Base-by-base conservation (phyloP, 1,284 basidiomycete species). In the Sporisorium graminicola region DNA sequence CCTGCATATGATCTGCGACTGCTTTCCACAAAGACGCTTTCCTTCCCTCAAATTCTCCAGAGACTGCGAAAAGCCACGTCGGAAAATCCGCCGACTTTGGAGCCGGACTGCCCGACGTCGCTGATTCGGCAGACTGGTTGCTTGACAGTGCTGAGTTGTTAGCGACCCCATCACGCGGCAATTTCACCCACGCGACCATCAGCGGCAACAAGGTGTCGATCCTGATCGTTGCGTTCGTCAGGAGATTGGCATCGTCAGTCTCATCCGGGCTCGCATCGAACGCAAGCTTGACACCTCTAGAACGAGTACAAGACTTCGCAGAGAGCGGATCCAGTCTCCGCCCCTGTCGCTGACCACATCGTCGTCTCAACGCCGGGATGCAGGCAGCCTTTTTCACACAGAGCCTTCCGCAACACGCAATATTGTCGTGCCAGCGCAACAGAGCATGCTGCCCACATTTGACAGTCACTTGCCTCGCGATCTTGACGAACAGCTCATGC, bases 241-340 rank as follows among this genome's bases (percentile, higher is more conserved):
- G 35, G 67, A 70, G 56, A 57, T 70, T 12, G 54, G 67, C 5
- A 70, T 70, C n/a, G 67, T 70, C 29, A 60, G 53, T 33, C 27
- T 70, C 10, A 64, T 70, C 18, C 57, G 53, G 13, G 40, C 50
- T 18, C 55, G 66, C 5, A 46, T 69, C 40, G 35, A 37, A 40
- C 66, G 60, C n/a, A 63, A 35, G 14, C 49, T 63, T 26, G 65
- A 55, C 18, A 8, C 49, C 35, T 33, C 13, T 16, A 35, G 37
- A 5, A 22, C 53, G 26, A 27, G 22, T 13, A n/a, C 5, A 35
- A 24, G 29, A 35, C 33, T 20, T 42, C 35, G 8, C 14, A n/a
- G 5, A 5, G 37, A 40, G 3, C 3, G 16, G 7, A 2, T 40
- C 5, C 7, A 18, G 37, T 40, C 37, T 40, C 37, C 37, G 12